These are phyloP conservation scores for Sarocladium strictum DNA, from an alignment of 2,329 filamentous ascomycete species.

Conservation along the genomic window DNA sequence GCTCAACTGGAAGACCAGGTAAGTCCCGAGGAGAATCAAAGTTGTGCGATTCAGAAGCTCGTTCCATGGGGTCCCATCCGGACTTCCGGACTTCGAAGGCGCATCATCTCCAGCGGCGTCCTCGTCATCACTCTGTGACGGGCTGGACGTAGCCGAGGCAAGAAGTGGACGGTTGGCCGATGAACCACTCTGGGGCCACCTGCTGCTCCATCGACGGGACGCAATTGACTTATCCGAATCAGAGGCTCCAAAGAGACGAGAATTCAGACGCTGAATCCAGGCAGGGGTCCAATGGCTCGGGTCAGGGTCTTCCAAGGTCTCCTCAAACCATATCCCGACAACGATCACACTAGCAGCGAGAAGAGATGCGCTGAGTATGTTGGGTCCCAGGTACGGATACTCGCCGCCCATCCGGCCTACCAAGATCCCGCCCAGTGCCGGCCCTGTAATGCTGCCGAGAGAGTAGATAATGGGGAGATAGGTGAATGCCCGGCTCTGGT, in stretches of 20 bases:
- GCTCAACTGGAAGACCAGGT: constrained; percentile 86
- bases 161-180: constrained; percentile 24
- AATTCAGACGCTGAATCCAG: constrained; percentile 26
- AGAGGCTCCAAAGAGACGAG: constrained; percentile 5
- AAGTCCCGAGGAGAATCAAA: constrained; percentile 73
- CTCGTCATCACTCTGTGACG: constrained; percentile 20
- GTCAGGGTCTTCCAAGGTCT: constrained; percentile 50
- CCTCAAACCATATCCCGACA: constrained; percentile 75
- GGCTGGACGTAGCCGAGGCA: constrained; percentile 18
- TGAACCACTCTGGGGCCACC: constrained; percentile 29
- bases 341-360: constrained; percentile 67
- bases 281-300: constrained; percentile 22
- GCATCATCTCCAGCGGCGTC: constrained; percentile 17
- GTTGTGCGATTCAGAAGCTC: constrained; percentile 74
- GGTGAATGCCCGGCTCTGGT: constrained; percentile 88
- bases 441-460: constrained; percentile 86
- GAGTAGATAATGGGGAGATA: constrained; percentile 97
- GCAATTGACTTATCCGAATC: constrained; percentile 12
- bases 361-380: constrained; percentile 69
- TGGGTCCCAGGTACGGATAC: constrained; percentile 82
- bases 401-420: constrained; percentile 55
- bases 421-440: constrained; percentile 80
- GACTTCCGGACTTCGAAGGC: constrained; percentile 15
- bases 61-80: constrained; percentile 37
- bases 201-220: constrained; percentile 28